Percentiles rank a stretch among this genome's conserved stretches.
Evolutionary conservation across 495 filamentous ascomycete species (phyloP).

Genomic region (Penicillium arizonense): DNA sequence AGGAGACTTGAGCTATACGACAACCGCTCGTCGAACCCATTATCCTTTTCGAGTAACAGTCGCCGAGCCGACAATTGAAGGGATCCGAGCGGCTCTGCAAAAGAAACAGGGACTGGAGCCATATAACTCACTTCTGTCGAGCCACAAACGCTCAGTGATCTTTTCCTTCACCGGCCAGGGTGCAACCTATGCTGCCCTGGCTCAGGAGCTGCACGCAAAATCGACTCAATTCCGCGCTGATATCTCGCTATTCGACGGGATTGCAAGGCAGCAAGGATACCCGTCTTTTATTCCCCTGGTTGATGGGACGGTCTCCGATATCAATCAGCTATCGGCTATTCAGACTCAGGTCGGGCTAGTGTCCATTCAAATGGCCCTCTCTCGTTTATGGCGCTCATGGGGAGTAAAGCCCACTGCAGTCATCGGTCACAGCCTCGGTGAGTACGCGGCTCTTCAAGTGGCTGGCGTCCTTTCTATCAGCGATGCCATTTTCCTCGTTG

Average conservation of each 20-base stretch:
- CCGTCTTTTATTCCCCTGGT: slow-evolving; percentile 13
- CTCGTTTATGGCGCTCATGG: slow-evolving; percentile 69
- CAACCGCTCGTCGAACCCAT: slow-evolving; percentile 67
- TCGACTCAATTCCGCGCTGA: slow-evolving; percentile 19
- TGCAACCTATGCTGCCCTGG: slow-evolving; percentile 44
- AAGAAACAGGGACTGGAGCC: not conserved
- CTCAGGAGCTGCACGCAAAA: slow-evolving; percentile 20
- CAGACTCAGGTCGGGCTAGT: slow-evolving; percentile 67
- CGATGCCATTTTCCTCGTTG: slow-evolving; percentile 64
- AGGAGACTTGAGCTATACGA: slow-evolving; percentile 64
- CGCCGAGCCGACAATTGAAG: not conserved
- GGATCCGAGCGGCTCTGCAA: not conserved
- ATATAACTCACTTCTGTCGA: not conserved
- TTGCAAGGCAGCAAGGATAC: slow-evolving; percentile 28
- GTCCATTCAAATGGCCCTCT: slow-evolving; percentile 75
- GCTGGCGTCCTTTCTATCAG: slow-evolving; percentile 73
- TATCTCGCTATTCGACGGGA: slow-evolving; percentile 23
- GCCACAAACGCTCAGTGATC: slow-evolving; percentile 31
- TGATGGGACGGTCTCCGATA: not conserved
- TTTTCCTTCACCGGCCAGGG: slow-evolving; percentile 74
- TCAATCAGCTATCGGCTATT: slow-evolving; percentile 53
- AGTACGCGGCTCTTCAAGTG: slow-evolving; percentile 80
- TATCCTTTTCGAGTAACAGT: slow-evolving; percentile 51
- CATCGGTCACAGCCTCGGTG: slow-evolving; percentile 79
- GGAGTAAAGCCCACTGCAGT: slow-evolving; percentile 70